Conservation (phyloP, 1,284 basidiomycete genomes). For the Lentinus polychrous region DNA sequence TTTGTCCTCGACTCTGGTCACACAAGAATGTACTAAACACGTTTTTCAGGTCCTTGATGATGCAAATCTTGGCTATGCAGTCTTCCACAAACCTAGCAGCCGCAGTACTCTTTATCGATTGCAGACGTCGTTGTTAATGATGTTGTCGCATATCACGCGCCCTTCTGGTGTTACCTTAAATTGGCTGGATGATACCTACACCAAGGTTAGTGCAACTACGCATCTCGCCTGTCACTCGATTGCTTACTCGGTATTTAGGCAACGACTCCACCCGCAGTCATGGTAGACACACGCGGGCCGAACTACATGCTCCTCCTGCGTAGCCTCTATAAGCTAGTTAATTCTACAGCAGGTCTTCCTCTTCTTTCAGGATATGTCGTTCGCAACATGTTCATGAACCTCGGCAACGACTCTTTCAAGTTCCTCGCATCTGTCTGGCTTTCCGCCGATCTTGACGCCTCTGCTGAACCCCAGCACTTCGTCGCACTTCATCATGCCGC, state of each 20-base stretch:
- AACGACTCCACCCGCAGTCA: not conserved
- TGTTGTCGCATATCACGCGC: conserved; percentile 41
- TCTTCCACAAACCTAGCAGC: conserved; percentile 55
- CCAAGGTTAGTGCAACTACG: conserved; percentile 21
- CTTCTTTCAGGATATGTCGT: conserved; percentile 52
- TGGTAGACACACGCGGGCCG: conserved; percentile 20
- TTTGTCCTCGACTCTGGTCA: not conserved
- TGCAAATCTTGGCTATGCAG: conserved; percentile 35
- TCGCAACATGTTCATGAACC: conserved; percentile 56
- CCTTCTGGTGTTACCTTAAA: conserved; percentile 37
- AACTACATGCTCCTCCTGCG: conserved; percentile 53
- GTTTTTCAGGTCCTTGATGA: conserved; percentile 34
- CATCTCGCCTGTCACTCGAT: not conserved
- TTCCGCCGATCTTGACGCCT: conserved; percentile 7
- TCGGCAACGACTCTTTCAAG: conserved; percentile 68
- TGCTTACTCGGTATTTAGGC: not conserved
- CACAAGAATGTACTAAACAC: conserved; percentile 3
- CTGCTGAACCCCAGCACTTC: conserved; percentile 19
- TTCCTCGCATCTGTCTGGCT: conserved; percentile 76
- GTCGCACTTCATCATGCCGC: conserved; percentile 57
- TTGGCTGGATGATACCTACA: conserved; percentile 37
- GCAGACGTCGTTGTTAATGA: conserved; percentile 46
- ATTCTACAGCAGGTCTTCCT: conserved; percentile 36
- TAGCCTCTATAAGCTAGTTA: conserved; percentile 57
- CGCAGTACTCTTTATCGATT: conserved; percentile 45